Evolutionary conservation across 352 stramenopile species (phyloP).

Genomic region (Blastocystis sp.): DNA sequence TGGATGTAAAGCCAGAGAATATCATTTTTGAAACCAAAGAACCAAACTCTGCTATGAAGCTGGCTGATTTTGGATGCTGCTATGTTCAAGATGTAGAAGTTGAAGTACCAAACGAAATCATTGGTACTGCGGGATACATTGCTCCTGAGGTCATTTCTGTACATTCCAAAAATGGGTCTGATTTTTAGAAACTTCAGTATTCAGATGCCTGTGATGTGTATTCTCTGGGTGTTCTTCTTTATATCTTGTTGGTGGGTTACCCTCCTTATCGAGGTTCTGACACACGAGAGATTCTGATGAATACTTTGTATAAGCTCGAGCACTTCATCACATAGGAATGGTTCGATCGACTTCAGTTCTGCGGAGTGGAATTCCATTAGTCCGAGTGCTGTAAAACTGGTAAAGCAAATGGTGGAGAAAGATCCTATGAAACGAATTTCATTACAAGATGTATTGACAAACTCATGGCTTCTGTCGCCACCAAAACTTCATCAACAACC

Average conservation of each 20-base stretch:
- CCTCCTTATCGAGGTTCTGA: neutral
- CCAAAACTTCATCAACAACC: neutral
- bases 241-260: constrained; percentile 7
- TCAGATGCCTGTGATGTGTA: neutral
- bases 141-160: constrained; percentile 27
- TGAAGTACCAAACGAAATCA: neutral
- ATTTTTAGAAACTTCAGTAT: constrained; percentile 5
- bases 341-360: neutral
- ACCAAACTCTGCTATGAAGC: constrained; percentile 13
- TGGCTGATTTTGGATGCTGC: constrained; percentile 52
- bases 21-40: constrained; percentile 21
- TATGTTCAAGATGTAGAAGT: neutral
- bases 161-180: neutral
- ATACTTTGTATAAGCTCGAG: neutral
- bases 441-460: neutral
- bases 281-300: neutral
- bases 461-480: neutral
- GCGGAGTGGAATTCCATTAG: neutral
- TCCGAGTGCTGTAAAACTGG: neutral
- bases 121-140: constrained; percentile 40
- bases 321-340: neutral
- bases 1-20: constrained; percentile 55
- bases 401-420: neutral
- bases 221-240: constrained; percentile 12
- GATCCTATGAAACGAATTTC: constrained; percentile 18